These are phyloP conservation scores for Scheffersomyces lignicola DNA, from an alignment of 1,139 yeast genomes.

Conservation along the genomic window DNA sequence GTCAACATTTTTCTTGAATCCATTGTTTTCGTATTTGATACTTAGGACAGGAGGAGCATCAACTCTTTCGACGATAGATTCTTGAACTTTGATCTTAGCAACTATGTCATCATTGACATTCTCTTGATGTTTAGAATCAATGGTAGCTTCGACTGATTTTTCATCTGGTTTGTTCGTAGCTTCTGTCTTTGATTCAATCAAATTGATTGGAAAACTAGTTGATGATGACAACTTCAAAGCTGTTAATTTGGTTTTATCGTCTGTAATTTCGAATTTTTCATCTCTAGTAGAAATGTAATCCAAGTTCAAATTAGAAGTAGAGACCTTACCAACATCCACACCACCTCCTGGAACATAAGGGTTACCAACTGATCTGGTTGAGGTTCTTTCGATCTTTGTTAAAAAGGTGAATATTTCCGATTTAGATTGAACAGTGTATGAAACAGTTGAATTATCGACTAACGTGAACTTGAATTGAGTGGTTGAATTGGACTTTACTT, in stretches of 20 bases:
- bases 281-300: constrained; percentile 11
- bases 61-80: constrained; percentile 6
- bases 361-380: constrained; percentile 14
- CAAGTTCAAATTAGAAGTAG: constrained; percentile 1
- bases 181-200: constrained; percentile 11
- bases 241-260: constrained; percentile 9
- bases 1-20: constrained; percentile 7
- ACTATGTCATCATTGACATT: constrained; percentile 12
- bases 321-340: background rate
- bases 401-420: constrained; percentile 13
- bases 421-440: constrained; percentile 13
- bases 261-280: constrained; percentile 10
- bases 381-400: constrained; percentile 13
- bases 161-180: constrained; percentile 11
- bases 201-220: constrained; percentile 15
- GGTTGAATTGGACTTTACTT: constrained; percentile 10
- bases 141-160: constrained; percentile 7
- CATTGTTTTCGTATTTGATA: constrained; percentile 4
- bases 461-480: constrained; percentile 16
- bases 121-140: constrained; percentile 12
- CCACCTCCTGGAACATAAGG: constrained; percentile 16
- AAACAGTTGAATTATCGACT: constrained; percentile 11
- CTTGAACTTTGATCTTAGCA: constrained; percentile 13
- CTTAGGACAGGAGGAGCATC: background rate
- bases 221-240: constrained; percentile 10